These are phyloP conservation scores for Diaporthe sp. DNA, from an alignment of 2,329 filamentous ascomycete genomes.

Conservation along the genomic window DNA sequence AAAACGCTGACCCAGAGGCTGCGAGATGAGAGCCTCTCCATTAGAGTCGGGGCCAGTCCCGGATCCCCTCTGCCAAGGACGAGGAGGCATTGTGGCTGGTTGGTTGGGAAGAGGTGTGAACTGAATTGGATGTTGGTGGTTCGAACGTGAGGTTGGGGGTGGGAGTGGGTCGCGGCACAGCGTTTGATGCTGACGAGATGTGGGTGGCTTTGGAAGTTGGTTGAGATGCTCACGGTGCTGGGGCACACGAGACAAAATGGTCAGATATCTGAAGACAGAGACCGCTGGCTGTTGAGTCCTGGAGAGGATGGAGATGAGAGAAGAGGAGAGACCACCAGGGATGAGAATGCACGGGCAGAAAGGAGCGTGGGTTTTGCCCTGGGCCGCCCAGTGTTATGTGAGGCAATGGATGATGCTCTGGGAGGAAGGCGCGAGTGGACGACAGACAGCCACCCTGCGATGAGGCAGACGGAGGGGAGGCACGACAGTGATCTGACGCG, in stretches of 20 bases:
- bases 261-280: not conserved
- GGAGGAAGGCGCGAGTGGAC: constrained; percentile 16
- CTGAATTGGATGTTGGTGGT: not conserved
- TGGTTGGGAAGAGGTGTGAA: not conserved
- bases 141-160: not conserved
- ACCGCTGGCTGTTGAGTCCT: not conserved
- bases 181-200: not conserved
- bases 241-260: not conserved
- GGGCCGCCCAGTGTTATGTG: not conserved
- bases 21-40: constrained; percentile 33
- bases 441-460: constrained; percentile 23
- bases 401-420: not conserved
- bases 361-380: constrained; percentile 1
- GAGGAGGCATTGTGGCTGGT: constrained; percentile 37
- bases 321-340: not conserved
- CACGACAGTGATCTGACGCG: constrained; percentile 18
- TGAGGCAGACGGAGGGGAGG: constrained; percentile 18
- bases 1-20: constrained; percentile 23
- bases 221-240: not conserved
- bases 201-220: not conserved
- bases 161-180: not conserved
- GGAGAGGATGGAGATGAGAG: not conserved
- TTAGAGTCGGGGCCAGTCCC: constrained; percentile 28
- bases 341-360: not conserved
- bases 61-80: constrained; percentile 33